Evolutionary conservation across 257 asterid genomes (phyloP).

Genomic region (Marsdenia floribunda): DNA sequence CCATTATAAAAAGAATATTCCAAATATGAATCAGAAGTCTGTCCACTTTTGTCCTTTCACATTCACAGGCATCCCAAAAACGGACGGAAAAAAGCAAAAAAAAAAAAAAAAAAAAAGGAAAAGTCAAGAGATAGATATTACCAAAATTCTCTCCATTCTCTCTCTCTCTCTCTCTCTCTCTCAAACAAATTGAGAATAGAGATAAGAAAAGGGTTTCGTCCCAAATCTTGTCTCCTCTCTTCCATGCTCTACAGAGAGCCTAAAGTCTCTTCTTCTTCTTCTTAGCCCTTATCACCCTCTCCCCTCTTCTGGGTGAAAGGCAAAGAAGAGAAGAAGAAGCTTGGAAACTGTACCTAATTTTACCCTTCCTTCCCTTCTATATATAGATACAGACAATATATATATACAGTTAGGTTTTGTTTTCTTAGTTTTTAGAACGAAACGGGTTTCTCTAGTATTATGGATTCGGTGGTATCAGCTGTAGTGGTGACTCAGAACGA

Average conservation of each 20-base stretch:
- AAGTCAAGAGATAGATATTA: not conserved
- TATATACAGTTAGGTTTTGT: not conserved
- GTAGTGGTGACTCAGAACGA: slow-evolving; percentile 19
- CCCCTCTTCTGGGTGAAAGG: slow-evolving; percentile 18
- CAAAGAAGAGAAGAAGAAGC: slow-evolving; percentile 20
- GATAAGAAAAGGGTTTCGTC: slow-evolving; percentile 17
- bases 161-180: slow-evolving; percentile 13
- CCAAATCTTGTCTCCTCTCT: not conserved
- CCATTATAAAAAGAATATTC: not conserved
- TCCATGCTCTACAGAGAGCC: slow-evolving; percentile 12
- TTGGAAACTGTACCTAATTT: slow-evolving; percentile 6
- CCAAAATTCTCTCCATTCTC: not conserved
- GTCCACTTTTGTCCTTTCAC: slow-evolving; percentile 6
- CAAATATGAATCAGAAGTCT: not conserved
- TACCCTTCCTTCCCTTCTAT: not conserved
- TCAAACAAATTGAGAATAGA: not conserved
- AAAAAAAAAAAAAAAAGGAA: not conserved
- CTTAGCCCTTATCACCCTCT: slow-evolving; percentile 16
- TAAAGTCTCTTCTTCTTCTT: slow-evolving; percentile 16
- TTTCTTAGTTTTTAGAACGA: slow-evolving; percentile 7
- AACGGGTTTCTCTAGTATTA: slow-evolving; percentile 13
- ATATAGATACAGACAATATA: not conserved
- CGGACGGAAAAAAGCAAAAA: too few species aligned
- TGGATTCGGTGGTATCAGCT: slow-evolving; percentile 8
- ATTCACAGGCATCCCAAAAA: not conserved